Base-by-base conservation (phyloP, 2,329 filamentous ascomycete species). In the Fusarium sp. region DNA sequence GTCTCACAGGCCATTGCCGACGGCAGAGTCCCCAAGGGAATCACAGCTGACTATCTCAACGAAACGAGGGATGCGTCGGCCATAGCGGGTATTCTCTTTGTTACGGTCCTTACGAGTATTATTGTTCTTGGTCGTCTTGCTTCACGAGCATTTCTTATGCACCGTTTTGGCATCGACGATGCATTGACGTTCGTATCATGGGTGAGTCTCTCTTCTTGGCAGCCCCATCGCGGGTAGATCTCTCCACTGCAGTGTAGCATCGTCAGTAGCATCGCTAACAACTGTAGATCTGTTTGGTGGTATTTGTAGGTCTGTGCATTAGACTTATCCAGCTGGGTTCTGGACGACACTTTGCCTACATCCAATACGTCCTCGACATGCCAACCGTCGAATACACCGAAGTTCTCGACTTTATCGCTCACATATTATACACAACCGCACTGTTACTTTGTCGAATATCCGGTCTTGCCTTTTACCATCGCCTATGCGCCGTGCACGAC, bases 401-500 rank as follows among this genome's bases (percentile, higher is more conserved):
- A 70, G 72, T 84, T 1, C 76, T 85, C 61, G 85, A 87, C 71
- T 86, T 86, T 51, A 75, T 76, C 38, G 84, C 85, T 18, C 85
- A 87, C 72, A 80, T 87, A 24, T 73, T 87, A 62, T 87, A 87
- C 72, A 86, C 84, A 3, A 82, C 82, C 1, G 80, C 85, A 3
- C 79, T 87, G 4, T 78, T 86, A 27, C 71, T 85, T 14, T 86
- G 85, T 62, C 83, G 85, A 15, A 73, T 86, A 2, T 87, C 85
- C 1, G 85, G 85, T 64, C 77, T 87, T 7, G 84, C 85, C 0
- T 86, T 87, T 59, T 87, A 87, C 73, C 78, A 80, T 53, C 82
- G 85, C 5, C 77, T 87, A 5, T 82, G 82, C 65, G 77, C 76
- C 8, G 73, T 81, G 24, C 77, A 83, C 72, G 54, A 75, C 44